These are phyloP conservation scores for Kazachstania kunashirensis DNA, from an alignment of 805 yeast species.

Conservation along the genomic window DNA sequence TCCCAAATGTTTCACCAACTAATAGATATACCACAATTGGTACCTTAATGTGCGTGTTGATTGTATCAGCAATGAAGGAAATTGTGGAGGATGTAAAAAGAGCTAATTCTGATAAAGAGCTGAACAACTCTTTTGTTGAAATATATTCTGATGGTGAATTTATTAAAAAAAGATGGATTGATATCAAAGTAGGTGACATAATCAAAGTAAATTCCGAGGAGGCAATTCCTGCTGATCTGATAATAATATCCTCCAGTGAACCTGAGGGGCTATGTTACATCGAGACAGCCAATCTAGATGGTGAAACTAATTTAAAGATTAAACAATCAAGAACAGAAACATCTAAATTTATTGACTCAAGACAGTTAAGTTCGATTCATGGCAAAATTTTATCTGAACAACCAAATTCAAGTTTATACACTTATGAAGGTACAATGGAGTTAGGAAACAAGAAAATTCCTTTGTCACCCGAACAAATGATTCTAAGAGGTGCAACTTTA, in stretches of 20 bases:
- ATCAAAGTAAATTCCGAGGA: slow-evolving; percentile 79
- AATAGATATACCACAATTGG: slow-evolving; percentile 93
- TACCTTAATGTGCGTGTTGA: slow-evolving; percentile 71
- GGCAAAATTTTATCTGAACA: slow-evolving; percentile 74
- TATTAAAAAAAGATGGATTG: slow-evolving; percentile 65
- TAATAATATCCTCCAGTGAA: slow-evolving; percentile 82
- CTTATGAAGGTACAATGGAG: slow-evolving; percentile 77
- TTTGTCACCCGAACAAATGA: slow-evolving; percentile 79
- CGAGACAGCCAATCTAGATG: slow-evolving; percentile 95
- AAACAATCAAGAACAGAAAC: slow-evolving; percentile 84
- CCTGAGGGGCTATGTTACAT: slow-evolving; percentile 97
- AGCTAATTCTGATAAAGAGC: slow-evolving; percentile 76
- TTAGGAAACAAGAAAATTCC: slow-evolving; percentile 56
- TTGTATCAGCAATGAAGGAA: slow-evolving; percentile 90
- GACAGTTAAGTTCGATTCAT: slow-evolving; percentile 41
- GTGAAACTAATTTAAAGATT: slow-evolving; percentile 93
- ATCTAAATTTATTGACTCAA: slow-evolving; percentile 55
- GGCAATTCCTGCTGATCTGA: slow-evolving; percentile 87
- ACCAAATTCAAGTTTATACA: slow-evolving; percentile 88
- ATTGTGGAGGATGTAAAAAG: slow-evolving; percentile 85
- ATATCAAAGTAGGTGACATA: slow-evolving; percentile 84
- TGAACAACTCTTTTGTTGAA: slow-evolving; percentile 66
- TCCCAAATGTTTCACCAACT: slow-evolving; percentile 93
- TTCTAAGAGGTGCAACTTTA: slow-evolving; percentile 89
- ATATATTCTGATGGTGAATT: slow-evolving; percentile 63